Conservation (phyloP, 1,284 basidiomycete genomes). For the Cutaneotrichosporon sp. region DNA sequence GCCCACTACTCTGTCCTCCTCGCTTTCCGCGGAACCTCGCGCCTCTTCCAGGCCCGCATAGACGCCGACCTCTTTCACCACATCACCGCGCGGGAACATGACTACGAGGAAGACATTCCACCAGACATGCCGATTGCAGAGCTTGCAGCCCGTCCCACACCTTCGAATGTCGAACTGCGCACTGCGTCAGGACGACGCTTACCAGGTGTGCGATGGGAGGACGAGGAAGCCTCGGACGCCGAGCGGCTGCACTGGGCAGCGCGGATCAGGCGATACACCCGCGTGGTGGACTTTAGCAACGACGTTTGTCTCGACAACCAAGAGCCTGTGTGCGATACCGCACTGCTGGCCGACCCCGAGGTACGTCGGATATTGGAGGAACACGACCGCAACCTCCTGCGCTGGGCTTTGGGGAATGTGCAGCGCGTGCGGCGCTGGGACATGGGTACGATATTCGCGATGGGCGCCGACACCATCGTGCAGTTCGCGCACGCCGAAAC, state of each 20-base stretch:
- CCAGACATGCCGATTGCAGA: slow-evolving; percentile 9
- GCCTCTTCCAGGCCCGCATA: slow-evolving; percentile 2
- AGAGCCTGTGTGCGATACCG: not conserved
- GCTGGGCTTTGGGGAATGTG: slow-evolving; percentile 6
- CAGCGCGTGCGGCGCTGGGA: slow-evolving; percentile 8
- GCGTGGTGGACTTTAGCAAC: slow-evolving; percentile 7
- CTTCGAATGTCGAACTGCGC: slow-evolving; percentile 6
- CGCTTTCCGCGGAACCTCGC: slow-evolving; percentile 10
- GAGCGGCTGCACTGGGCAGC: slow-evolving; percentile 7
- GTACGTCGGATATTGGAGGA: slow-evolving; percentile 3
- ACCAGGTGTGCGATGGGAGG: slow-evolving; percentile 9
- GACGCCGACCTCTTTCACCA: slow-evolving; percentile 14
- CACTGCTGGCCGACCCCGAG: slow-evolving; percentile 2
- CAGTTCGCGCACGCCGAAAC: slow-evolving; percentile 12
- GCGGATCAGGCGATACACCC: slow-evolving; percentile 6
- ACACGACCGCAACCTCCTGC: slow-evolving; percentile 12
- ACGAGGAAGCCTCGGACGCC: slow-evolving; percentile 1
- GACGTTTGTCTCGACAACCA: slow-evolving; percentile 12
- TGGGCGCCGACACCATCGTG: slow-evolving; percentile 10
- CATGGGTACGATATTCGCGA: slow-evolving; percentile 11
- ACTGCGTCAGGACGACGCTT: not conserved
- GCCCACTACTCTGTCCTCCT: slow-evolving; percentile 6
- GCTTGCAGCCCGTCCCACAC: slow-evolving; percentile 6
- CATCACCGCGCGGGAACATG: slow-evolving; percentile 4
- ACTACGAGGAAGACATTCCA: slow-evolving; percentile 10